These are phyloP conservation scores for Luffa aegyptiaca DNA, from an alignment of 306 rosid genomes.

Conservation along the genomic window DNA sequence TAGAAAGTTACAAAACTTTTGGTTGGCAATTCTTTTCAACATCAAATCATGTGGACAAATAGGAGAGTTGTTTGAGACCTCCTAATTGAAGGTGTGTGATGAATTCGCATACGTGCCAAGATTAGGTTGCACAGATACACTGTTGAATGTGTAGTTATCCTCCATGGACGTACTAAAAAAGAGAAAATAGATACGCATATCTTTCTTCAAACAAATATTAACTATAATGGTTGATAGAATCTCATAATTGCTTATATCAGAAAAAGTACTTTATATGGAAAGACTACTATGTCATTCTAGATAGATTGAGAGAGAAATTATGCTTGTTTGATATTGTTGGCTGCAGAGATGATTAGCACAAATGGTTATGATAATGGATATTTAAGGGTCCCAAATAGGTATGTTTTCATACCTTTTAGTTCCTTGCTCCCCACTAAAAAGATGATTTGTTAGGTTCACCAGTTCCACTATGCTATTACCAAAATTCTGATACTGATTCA, in stretches of 20 bases:
- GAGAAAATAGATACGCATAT: neutral
- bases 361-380: conserved; percentile 1
- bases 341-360: conserved; percentile 7
- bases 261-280: conserved; percentile 1
- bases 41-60: conserved; percentile 50
- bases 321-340: conserved; percentile 11
- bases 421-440: neutral
- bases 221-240: conserved; percentile 4
- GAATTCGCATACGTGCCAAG: conserved; percentile 19
- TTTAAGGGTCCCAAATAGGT: conserved; percentile 2
- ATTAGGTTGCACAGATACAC: conserved; percentile 19
- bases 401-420: neutral
- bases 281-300: neutral
- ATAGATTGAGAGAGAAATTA: conserved; percentile 4
- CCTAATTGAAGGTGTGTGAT: conserved; percentile 17
- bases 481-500: neutral
- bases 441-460: conserved; percentile 15
- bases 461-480: conserved; percentile 12
- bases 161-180: neutral
- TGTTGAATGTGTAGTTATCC: neutral
- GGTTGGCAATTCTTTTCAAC: conserved; percentile 79
- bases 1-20: conserved; percentile 69
- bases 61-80: conserved; percentile 30
- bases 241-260: conserved; percentile 2
- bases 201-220: neutral